Base-by-base conservation (phyloP, 148 eudicot genomes). In the Salicornia ramosissima region DNA sequence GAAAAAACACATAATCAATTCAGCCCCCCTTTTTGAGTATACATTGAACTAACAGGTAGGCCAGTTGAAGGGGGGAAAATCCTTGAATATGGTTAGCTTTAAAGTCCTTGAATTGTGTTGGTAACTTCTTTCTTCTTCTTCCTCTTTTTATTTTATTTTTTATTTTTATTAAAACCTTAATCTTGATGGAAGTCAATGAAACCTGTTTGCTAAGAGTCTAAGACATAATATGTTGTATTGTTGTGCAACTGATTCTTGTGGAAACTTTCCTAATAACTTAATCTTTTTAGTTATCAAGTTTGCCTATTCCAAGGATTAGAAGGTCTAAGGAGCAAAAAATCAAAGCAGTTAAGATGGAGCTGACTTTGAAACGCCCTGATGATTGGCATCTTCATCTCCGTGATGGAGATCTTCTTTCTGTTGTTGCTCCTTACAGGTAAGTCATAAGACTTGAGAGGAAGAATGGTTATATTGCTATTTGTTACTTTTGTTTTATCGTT, bases 371-470 rank as follows among this genome's bases (percentile, higher is more conserved):
- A 30, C 88, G 69, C 42, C 98, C 98, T 50, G 98, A 94, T 88
- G 98, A 94, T 80, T 94, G 98, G 98, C 98, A 94, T 84, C 98
- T 94, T 81, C 98, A 88, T 83, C 90, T 94, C 42, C 96, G 98
- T 34, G 97, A 94, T 72, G 97, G 92, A 29, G 91, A 90, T 33
- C 91, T 94, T 81, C 92, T 94, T 79, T 77, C 85, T 66, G 86
- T 88, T 58, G 96, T 94, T 76, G 84, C 84, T 49, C 83, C 96
- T 70, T 91, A 90, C 84, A 88, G 98, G 97, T 87, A 64, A 70
- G 45, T 57, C 25, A 19, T 34, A 14, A 54, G n/a, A n/a, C n/a
- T n/a, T n/a, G n/a, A n/a, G 16, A 42, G 4, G 40, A 69, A 43
- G 51, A 46, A 25, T 64, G 66, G 18, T 70, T 22, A 30, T 26